Conservation (phyloP, 768 basidiomycete species). For the Amanita polypyramis region DNA sequence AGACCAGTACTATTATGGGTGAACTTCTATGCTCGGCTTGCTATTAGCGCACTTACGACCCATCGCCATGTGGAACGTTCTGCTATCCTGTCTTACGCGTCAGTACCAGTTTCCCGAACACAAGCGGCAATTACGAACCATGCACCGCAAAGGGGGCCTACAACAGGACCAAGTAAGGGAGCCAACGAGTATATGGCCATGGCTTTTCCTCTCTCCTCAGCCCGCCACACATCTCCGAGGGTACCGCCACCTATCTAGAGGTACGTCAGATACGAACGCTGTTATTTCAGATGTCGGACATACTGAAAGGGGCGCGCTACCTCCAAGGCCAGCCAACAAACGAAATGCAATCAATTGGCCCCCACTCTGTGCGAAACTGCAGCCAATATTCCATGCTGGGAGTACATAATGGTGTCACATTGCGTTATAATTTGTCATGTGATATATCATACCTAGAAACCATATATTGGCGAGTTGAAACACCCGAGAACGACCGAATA, state of each 20-base stretch:
- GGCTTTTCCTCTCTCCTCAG: conserved; percentile 56
- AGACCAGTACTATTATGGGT: conserved; percentile 45
- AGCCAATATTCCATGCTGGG: conserved; percentile 51
- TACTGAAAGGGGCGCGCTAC: conserved; percentile 58
- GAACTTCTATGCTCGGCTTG: not conserved
- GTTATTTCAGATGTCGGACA: conserved; percentile 20
- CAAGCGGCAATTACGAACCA: not conserved
- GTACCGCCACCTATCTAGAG: conserved; percentile 51
- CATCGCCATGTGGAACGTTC: conserved; percentile 60
- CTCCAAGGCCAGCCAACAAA: conserved; percentile 61
- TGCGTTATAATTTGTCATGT: not conserved
- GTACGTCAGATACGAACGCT: not conserved
- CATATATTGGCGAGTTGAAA: conserved; percentile 56
- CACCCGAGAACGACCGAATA: conserved; percentile 56
- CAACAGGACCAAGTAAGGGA: conserved; percentile 53
- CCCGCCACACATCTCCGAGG: conserved; percentile 47
- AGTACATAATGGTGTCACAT: not conserved
- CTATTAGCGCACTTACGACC: conserved; percentile 36
- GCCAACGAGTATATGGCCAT: conserved; percentile 56
- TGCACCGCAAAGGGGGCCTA: conserved; percentile 51
- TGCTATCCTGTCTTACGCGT: conserved; percentile 34
- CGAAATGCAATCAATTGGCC: conserved; percentile 56
- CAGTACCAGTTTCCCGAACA: not conserved
- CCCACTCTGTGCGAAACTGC: conserved; percentile 51
- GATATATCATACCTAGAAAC: conserved; percentile 38